Conservation (phyloP, 2,329 filamentous ascomycete genomes). For the Aureobasidium leucospermi region DNA sequence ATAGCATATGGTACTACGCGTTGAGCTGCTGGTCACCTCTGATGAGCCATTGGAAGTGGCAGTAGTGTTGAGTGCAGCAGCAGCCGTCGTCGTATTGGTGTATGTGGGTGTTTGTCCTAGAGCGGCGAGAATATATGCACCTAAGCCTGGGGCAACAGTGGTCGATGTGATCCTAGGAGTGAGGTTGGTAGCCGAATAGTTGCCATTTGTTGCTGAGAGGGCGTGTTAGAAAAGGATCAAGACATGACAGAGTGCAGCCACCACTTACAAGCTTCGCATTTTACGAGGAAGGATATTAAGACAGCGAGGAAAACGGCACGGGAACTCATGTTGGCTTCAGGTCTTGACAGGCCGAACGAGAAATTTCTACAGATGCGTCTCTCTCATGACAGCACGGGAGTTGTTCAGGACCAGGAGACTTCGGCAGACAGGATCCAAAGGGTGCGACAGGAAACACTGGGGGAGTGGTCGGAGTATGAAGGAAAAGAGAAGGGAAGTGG, state of each 20-base stretch:
- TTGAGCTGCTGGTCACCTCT: background rate
- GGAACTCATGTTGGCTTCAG: background rate
- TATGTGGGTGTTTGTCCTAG: background rate
- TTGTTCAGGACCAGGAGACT: background rate
- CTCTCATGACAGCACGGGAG: slow-evolving; percentile 3
- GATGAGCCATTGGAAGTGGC: background rate
- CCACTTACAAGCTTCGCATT: slow-evolving; percentile 12
- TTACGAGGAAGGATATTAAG: background rate
- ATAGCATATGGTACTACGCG: background rate
- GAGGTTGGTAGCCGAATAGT: background rate
- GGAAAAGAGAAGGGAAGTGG: slow-evolving; percentile 3
- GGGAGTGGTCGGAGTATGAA: background rate
- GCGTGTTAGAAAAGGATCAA: background rate
- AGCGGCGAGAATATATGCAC: slow-evolving; percentile 10
- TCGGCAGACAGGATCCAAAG: background rate
- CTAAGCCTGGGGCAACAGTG: background rate
- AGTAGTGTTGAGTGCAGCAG: background rate
- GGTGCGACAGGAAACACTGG: background rate
- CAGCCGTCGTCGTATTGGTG: background rate
- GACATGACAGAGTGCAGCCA: background rate
- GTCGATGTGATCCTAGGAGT: background rate
- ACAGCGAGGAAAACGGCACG: background rate
- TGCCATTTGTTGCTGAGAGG: background rate
- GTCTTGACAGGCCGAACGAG: background rate
- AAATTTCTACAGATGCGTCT: background rate